phyloP scores from a whole-genome alignment of 2,329 filamentous ascomycete species.

The Pseudodiploospora longispora region DNA sequence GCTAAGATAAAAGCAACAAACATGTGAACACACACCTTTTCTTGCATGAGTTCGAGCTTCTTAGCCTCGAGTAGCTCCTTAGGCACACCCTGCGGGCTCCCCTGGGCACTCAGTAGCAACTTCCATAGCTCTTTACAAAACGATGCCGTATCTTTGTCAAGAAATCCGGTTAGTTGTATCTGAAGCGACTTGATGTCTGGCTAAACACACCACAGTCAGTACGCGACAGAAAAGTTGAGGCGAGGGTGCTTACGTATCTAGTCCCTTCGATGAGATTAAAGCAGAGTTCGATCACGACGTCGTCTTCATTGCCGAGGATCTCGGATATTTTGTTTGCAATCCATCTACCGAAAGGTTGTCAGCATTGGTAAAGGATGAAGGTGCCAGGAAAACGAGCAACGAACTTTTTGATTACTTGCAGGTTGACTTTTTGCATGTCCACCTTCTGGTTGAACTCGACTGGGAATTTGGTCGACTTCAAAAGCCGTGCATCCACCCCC shows the following conservation, averaged over 20 bases:
- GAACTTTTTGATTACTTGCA: constrained; percentile 96
- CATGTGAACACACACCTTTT: constrained; percentile 57
- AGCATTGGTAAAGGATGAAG: constrained; percentile 6
- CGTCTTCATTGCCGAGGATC: constrained; percentile 87
- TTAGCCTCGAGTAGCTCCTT: constrained; percentile 94
- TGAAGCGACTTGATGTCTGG: constrained; percentile 94
- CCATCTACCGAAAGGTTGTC: constrained; percentile 55
- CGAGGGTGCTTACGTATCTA: constrained; percentile 50
- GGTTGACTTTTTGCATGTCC: constrained; percentile 93
- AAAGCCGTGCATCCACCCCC: constrained; percentile 78
- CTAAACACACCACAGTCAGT: constrained; percentile 38
- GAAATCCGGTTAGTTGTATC: constrained; percentile 88
- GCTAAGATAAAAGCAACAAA: no score
- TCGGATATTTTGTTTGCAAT: constrained; percentile 81
- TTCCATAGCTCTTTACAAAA: constrained; percentile 96
- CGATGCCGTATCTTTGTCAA: constrained; percentile 79
- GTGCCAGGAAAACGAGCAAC: constrained; percentile 18
- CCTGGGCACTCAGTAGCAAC: constrained; percentile 81
- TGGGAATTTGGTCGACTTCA: constrained; percentile 89
- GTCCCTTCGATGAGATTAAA: constrained; percentile 63
- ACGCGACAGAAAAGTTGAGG: constrained; percentile 28
- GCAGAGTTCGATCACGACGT: constrained; percentile 85
- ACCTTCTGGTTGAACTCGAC: constrained; percentile 91
- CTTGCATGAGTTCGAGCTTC: constrained; percentile 87
- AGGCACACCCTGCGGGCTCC: constrained; percentile 81